phyloP scores from a whole-genome alignment of 2,329 filamentous ascomycete species.

The Pleomassaria siparia region DNA sequence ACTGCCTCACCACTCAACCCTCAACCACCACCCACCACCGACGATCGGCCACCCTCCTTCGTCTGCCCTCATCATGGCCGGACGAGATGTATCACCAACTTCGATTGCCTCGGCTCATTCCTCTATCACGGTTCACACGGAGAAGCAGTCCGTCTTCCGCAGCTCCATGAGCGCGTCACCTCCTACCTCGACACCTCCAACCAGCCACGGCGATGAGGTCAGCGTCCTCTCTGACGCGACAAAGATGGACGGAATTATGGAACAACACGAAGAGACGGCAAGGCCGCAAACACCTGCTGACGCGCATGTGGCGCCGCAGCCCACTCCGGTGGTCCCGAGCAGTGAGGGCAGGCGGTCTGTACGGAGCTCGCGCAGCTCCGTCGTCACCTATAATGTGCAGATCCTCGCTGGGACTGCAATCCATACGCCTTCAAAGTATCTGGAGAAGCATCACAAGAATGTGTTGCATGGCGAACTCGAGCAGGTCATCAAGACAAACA shows the following conservation, averaged over 20 bases:
- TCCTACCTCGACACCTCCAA: slow-evolving; percentile 64
- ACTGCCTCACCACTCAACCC: slow-evolving; percentile 22
- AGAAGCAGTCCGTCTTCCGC: slow-evolving; percentile 34
- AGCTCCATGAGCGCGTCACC: slow-evolving; percentile 56
- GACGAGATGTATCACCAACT: slow-evolving; percentile 37
- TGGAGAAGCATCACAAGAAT: slow-evolving; percentile 42
- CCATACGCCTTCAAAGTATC: slow-evolving; percentile 55
- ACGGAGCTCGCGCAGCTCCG: slow-evolving; percentile 58
- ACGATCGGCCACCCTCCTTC: slow-evolving; percentile 11
- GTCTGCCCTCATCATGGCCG: slow-evolving; percentile 31
- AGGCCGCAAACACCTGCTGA: slow-evolving; percentile 15
- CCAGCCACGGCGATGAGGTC: slow-evolving; percentile 63
- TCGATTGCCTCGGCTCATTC: slow-evolving; percentile 47
- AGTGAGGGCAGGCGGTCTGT: slow-evolving; percentile 32
- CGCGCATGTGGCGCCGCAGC: slow-evolving; percentile 15
- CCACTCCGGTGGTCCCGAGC: slow-evolving; percentile 15
- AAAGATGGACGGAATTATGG: slow-evolving; percentile 31
- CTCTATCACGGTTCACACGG: slow-evolving; percentile 42
- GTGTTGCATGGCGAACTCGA: slow-evolving; percentile 36
- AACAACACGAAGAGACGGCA: slow-evolving; percentile 22
- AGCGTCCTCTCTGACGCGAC: slow-evolving; percentile 53
- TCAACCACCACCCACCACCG: slow-evolving; percentile 23
- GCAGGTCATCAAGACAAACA: slow-evolving; percentile 11
- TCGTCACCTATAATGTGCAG: slow-evolving; percentile 68
- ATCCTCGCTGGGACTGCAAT: slow-evolving; percentile 63